Percentiles rank a stretch among this genome's conserved stretches.
Evolutionary conservation across 2,329 filamentous ascomycete genomes (phyloP).

Genomic region (Raffaelea arxii): DNA sequence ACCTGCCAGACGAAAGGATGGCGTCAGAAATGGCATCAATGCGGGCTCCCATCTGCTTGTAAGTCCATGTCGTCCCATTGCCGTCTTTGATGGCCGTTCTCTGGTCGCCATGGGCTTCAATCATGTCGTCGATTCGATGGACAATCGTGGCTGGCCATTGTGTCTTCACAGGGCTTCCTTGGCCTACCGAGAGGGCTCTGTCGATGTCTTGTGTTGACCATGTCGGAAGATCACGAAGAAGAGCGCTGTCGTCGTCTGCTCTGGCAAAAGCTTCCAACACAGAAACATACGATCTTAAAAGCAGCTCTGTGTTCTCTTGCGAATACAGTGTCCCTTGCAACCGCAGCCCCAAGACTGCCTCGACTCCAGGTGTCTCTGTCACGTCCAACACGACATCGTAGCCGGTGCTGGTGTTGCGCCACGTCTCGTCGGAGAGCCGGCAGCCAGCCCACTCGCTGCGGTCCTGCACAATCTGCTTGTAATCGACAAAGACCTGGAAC

Average conservation of each 20-base stretch:
- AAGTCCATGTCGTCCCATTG: background rate
- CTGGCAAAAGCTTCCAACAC: background rate
- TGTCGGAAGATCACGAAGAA: background rate
- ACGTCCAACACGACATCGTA: conserved; percentile 28
- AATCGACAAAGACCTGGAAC: conserved; percentile 34
- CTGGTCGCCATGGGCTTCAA: background rate
- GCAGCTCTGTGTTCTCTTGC: conserved; percentile 14
- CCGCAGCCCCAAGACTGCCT: conserved; percentile 14
- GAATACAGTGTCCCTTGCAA: conserved; percentile 23
- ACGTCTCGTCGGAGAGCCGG: conserved; percentile 12
- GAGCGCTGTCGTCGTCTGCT: background rate
- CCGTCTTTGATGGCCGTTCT: background rate
- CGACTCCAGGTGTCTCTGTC: conserved; percentile 18
- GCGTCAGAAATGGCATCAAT: background rate
- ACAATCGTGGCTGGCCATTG: background rate
- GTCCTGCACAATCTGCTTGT: conserved; percentile 13
- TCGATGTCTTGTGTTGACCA: background rate
- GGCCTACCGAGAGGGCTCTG: background rate
- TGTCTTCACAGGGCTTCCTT: background rate
- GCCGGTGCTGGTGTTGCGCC: conserved; percentile 10
- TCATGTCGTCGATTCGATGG: background rate
- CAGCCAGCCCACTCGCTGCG: conserved; percentile 9
- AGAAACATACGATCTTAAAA: conserved; percentile 14
- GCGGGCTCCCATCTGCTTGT: background rate
- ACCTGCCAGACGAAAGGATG: background rate